These are phyloP conservation scores for Piper betle DNA, from an alignment of 164 flowering plant genomes.

Conservation along the genomic window DNA sequence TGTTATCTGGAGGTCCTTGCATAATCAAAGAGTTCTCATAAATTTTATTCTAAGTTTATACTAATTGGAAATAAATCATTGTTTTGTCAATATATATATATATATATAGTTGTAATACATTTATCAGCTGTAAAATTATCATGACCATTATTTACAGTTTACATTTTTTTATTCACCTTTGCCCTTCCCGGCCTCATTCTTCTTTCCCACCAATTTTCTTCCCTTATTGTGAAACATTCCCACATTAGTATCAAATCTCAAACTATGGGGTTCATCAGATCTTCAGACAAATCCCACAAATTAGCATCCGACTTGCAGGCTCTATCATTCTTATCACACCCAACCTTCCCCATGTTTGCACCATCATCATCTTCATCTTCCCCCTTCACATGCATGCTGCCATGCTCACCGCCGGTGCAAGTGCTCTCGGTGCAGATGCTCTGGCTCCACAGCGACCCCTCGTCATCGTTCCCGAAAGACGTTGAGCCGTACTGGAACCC, in stretches of 20 bases:
- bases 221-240: no score
- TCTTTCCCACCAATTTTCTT: neutral
- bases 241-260: slow-evolving; percentile 12
- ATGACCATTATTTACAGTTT: neutral
- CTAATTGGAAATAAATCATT: no score
- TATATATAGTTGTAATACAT: neutral
- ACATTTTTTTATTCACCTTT: neutral
- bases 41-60: no score
- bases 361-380: slow-evolving; percentile 46
- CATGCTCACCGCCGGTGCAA: slow-evolving; percentile 51
- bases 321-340: slow-evolving; percentile 17
- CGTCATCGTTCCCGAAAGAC: slow-evolving; percentile 41
- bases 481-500: slow-evolving; percentile 40
- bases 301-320: slow-evolving; percentile 58
- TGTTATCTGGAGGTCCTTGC: no score
- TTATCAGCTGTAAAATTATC: neutral
- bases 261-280: slow-evolving; percentile 60
- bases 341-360: slow-evolving; percentile 35
- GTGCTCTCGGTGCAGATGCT: slow-evolving; percentile 72
- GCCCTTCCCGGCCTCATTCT: neutral
- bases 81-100: neutral
- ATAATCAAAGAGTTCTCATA: no score
- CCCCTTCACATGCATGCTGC: slow-evolving; percentile 23
- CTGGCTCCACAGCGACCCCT: slow-evolving; percentile 70
- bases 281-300: slow-evolving; percentile 81